These are phyloP conservation scores for Galerina marginata DNA, from an alignment of 768 basidiomycete genomes.

Conservation along the genomic window DNA sequence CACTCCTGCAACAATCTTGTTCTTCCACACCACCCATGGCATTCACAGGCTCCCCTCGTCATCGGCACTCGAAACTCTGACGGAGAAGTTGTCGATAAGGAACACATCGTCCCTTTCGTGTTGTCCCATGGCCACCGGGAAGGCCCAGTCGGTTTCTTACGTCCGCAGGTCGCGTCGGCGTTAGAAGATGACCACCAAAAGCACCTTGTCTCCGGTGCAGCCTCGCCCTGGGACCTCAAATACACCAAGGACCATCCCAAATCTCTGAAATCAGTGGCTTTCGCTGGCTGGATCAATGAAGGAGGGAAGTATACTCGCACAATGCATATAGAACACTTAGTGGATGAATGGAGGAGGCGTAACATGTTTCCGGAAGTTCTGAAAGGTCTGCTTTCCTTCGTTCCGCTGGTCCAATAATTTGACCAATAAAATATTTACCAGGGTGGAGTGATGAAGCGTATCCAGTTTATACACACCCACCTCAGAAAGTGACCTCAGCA, in stretches of 20 bases:
- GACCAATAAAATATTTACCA: slow-evolving; percentile 4
- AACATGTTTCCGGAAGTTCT: slow-evolving; percentile 33
- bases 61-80: slow-evolving; percentile 27
- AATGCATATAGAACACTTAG: slow-evolving; percentile 36
- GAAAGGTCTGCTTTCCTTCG: slow-evolving; percentile 25
- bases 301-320: slow-evolving; percentile 37
- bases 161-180: slow-evolving; percentile 32
- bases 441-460: slow-evolving; percentile 41
- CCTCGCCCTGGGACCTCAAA: slow-evolving; percentile 33
- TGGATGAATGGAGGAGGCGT: slow-evolving; percentile 35
- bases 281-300: slow-evolving; percentile 41
- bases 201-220: slow-evolving; percentile 30
- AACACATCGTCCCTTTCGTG: slow-evolving; percentile 33
- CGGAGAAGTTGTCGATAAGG: slow-evolving; percentile 25
- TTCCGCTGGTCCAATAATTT: not conserved
- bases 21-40: slow-evolving; percentile 25
- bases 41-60: slow-evolving; percentile 15
- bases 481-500: slow-evolving; percentile 8
- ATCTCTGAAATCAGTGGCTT: slow-evolving; percentile 29
- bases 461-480: slow-evolving; percentile 36
- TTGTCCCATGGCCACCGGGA: slow-evolving; percentile 28
- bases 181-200: slow-evolving; percentile 36
- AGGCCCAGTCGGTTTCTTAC: slow-evolving; percentile 32
- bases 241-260: slow-evolving; percentile 26
- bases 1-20: slow-evolving; percentile 35